Base-by-base conservation (phyloP, 768 basidiomycete species). In the Phanerodontia chrysosporium region DNA sequence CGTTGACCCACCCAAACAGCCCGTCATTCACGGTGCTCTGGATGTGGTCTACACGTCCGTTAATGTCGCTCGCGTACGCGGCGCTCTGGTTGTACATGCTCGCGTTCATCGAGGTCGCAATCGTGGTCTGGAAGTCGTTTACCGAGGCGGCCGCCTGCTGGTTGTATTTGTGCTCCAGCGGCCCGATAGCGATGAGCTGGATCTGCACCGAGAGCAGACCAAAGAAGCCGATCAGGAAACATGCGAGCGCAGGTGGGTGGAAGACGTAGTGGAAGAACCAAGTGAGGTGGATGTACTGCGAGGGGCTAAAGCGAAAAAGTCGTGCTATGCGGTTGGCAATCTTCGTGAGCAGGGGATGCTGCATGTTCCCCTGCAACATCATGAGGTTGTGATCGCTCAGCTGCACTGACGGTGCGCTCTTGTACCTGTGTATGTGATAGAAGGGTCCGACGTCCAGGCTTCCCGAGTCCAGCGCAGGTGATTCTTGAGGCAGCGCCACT, bases 211-310 rank as follows among this genome's bases (percentile, higher is more conserved):
- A 86, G 48, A 98, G 71, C 13, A 98, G 73, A 10, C 95, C 95
- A 64, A 98, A 85, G 64, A 95, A 75, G n/a, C 95, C 95, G 65
- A 98, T 91, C 61, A 95, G 82, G 70, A 99, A 86, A 68, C 95
- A 91, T 0, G 92, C 89, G 46, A 96, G 81, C 0, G 93, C 95
- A 1, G 92, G 90, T 2, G 93, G 85, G 68, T 98, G 91, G 72
- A 94, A 92, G 59, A 99, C 78, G 74, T 97, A 97, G 66, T 90
- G 82, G 67, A 90, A 78, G 73, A 96, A 92, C 92, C 94, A 99
- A 59, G 86, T 84, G 18, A 92, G 72, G 65, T 90, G 82, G 25
- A 80, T 81, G 65, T 91, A 83, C 59, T 88, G 80, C 36, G 79
- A 73, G 6, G 86, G 81, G 8, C 80, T 78, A 59, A 93, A 74